These are phyloP conservation scores for Pseudogymnoascus sp. DNA, from an alignment of 2,329 filamentous ascomycete species.

Conservation along the genomic window DNA sequence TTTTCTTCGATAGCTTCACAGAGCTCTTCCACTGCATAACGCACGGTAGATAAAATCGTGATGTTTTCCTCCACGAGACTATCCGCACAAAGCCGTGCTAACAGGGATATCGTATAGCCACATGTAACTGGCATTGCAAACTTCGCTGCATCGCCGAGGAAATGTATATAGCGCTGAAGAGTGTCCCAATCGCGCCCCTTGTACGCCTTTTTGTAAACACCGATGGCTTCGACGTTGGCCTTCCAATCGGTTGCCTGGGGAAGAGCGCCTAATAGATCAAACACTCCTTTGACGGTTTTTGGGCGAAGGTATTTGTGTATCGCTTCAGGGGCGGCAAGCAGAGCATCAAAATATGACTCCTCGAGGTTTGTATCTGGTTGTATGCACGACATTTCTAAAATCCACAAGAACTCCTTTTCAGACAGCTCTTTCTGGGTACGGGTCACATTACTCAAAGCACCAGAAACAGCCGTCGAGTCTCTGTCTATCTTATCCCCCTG, in stretches of 20 bases:
- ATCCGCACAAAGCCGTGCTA: constrained; percentile 50
- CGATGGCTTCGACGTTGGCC: not conserved
- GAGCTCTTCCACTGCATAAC: constrained; percentile 38
- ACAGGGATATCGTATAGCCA: constrained; percentile 35
- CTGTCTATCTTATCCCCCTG: not conserved
- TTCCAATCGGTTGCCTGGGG: not conserved
- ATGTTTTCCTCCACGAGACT: constrained; percentile 38
- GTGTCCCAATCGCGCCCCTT: constrained; percentile 20
- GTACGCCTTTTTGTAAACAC: not conserved
- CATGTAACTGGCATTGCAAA: constrained; percentile 20
- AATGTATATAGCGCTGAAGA: constrained; percentile 19
- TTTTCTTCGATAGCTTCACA: constrained; percentile 34
- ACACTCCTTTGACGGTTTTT: constrained; percentile 13
- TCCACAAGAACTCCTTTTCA: not conserved
- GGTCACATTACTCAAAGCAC: not conserved
- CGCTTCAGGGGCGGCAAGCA: not conserved
- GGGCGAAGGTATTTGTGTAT: not conserved
- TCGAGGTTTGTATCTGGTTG: not conserved
- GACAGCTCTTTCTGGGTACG: not conserved
- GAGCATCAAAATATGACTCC: not conserved
- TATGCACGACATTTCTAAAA: not conserved
- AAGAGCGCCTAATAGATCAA: constrained; percentile 11
- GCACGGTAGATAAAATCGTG: constrained; percentile 34
- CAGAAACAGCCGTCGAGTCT: not conserved
- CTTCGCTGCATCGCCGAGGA: constrained; percentile 22